Conservation (phyloP, 2,329 filamentous ascomycete genomes). For the Endothia cerciana region DNA sequence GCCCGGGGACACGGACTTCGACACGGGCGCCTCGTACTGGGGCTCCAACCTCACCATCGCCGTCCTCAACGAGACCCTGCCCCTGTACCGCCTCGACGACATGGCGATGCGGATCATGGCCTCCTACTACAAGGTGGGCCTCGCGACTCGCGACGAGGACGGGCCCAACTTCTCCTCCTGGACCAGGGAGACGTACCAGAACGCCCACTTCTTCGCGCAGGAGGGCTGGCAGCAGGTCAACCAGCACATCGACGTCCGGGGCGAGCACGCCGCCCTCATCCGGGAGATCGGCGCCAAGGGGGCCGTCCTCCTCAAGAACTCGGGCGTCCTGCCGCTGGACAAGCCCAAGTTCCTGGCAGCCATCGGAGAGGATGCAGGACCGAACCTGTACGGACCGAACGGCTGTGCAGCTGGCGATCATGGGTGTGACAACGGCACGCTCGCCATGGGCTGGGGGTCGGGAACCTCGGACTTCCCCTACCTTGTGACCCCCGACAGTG, state of each 20-base stretch:
- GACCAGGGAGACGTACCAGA: slow-evolving; percentile 73
- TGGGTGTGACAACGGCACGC: slow-evolving; percentile 60
- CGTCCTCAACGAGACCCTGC: slow-evolving; percentile 86
- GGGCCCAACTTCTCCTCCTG: slow-evolving; percentile 87
- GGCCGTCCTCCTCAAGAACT: slow-evolving; percentile 89
- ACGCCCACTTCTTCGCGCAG: slow-evolving; percentile 60
- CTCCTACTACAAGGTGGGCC: slow-evolving; percentile 68
- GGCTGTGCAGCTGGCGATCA: slow-evolving; percentile 67
- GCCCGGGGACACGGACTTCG: slow-evolving; percentile 81
- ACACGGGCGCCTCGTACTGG: slow-evolving; percentile 75
- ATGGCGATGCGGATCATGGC: slow-evolving; percentile 86
- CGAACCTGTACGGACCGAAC: slow-evolving; percentile 76
- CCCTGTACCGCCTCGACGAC: slow-evolving; percentile 86
- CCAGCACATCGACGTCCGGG: slow-evolving; percentile 81
- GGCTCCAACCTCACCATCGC: slow-evolving; percentile 86
- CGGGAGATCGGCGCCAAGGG: slow-evolving; percentile 78
- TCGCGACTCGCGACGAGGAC: slow-evolving; percentile 50
- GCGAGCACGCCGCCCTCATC: slow-evolving; percentile 72
- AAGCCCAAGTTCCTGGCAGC: slow-evolving; percentile 76
- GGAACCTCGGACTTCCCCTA: slow-evolving; percentile 77
- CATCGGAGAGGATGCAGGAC: slow-evolving; percentile 82
- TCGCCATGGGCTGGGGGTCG: slow-evolving; percentile 81
- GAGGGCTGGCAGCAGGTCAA: slow-evolving; percentile 72
- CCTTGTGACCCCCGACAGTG: slow-evolving; percentile 73
- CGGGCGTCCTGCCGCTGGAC: slow-evolving; percentile 73